A percentile compares a stretch with the other conserved stretches of the same genome.
These are phyloP conservation scores for Pittosporum tobira DNA, from an alignment of 129 eudicot species.

Conservation along the genomic window DNA sequence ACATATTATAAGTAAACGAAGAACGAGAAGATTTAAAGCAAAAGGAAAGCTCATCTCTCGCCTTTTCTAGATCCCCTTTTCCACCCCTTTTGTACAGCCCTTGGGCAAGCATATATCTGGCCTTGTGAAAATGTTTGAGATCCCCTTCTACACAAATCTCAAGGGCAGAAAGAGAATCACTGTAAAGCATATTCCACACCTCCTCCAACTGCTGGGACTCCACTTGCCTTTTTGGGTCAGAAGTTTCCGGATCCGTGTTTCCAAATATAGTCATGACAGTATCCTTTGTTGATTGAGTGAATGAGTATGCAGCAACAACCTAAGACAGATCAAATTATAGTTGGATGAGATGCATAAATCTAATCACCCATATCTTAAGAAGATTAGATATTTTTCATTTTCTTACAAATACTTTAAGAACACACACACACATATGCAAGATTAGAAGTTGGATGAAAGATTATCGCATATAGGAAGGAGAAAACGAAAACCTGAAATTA, in stretches of 20 bases:
- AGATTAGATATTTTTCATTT: background rate
- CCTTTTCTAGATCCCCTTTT: constrained; percentile 68
- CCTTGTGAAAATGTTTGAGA: constrained; percentile 94
- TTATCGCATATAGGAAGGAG: constrained; percentile 4
- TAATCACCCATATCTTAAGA: background rate
- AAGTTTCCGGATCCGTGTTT: constrained; percentile 19
- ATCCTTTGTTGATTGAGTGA: constrained; percentile 44
- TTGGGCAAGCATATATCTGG: constrained; percentile 98
- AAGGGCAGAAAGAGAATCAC: constrained; percentile 85
- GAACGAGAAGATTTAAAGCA: constrained; percentile 97
- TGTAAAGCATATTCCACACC: constrained; percentile 67
- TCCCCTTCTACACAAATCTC: constrained; percentile 92
- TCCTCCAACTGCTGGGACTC: constrained; percentile 29
- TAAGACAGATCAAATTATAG: constrained; percentile 17
- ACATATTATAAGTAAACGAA: constrained; percentile 89
- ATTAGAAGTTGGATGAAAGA: background rate
- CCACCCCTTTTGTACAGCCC: constrained; percentile 70
- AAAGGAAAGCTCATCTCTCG: constrained; percentile 89
- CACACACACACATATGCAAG: constrained; percentile 6
- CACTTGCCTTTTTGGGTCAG: constrained; percentile 17
- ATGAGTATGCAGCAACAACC: constrained; percentile 73
- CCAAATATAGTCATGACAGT: constrained; percentile 35
- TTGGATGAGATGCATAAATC: background rate
- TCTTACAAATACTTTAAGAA: background rate
- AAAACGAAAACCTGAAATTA: background rate